Evolutionary conservation across 805 yeast genomes (phyloP).

Genomic region (Kodamaea neixiangensis): DNA sequence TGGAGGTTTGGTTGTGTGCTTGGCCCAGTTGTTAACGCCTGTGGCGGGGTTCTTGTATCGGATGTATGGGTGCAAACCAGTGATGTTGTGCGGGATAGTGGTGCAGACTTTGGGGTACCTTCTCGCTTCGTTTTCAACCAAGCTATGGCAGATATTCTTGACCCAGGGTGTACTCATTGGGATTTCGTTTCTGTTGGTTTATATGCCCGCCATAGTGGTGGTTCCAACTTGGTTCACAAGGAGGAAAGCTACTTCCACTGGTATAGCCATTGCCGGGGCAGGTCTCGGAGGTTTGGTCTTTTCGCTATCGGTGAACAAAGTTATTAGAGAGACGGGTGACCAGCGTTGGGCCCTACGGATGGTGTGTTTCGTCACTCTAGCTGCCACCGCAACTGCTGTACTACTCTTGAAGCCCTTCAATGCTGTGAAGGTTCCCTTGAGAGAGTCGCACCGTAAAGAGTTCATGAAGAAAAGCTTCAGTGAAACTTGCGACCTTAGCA

Average conservation of each 20-base stretch:
- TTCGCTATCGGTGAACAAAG: conserved; percentile 49
- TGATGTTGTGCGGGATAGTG: conserved; percentile 48
- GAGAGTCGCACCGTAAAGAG: conserved; percentile 22
- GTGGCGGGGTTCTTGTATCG: conserved; percentile 49
- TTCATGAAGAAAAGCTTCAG: conserved; percentile 23
- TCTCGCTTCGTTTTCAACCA: conserved; percentile 59
- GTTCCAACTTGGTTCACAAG: conserved; percentile 61
- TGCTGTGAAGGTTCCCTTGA: conserved; percentile 26
- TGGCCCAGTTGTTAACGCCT: conserved; percentile 38
- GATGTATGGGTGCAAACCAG: conserved; percentile 39
- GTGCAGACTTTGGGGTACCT: conserved; percentile 56
- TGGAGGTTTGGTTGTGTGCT: conserved; percentile 58
- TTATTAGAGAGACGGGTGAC: conserved; percentile 42
- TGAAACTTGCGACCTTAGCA: conserved; percentile 22
- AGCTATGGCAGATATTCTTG: conserved; percentile 64
- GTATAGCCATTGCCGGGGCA: conserved; percentile 51
- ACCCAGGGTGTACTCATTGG: conserved; percentile 63
- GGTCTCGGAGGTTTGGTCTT: conserved; percentile 55
- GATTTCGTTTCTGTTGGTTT: conserved; percentile 50
- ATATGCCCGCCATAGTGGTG: conserved; percentile 45
- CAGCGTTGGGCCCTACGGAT: conserved; percentile 47
- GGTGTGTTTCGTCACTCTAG: conserved; percentile 35
- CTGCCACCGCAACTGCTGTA: conserved; percentile 38
- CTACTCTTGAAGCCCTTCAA: conserved; percentile 49
- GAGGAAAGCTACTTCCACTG: conserved; percentile 56